Evolutionary conservation across 371 early-diverging fungal species (phyloP).

Genomic region (Umbelopsis sp.): DNA sequence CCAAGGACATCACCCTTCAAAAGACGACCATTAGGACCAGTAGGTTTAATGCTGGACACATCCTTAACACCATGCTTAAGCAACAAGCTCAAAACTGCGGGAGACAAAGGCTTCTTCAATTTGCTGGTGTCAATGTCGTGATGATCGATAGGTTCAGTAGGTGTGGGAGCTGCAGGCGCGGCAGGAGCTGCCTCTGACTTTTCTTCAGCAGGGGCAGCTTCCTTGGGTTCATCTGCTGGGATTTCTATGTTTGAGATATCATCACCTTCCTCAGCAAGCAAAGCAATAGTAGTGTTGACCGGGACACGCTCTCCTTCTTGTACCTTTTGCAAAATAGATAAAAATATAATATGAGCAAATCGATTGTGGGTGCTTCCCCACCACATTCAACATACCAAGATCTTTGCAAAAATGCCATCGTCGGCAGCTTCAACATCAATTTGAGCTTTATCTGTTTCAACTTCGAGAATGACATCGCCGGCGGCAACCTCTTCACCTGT

Average conservation of each 20-base stretch:
- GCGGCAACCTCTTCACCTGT: conserved; percentile 82
- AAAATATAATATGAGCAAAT: not conserved
- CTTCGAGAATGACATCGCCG: conserved; percentile 90
- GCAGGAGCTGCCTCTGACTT: conserved; percentile 17
- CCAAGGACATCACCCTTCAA: conserved; percentile 89
- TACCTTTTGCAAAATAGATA: conserved; percentile 31
- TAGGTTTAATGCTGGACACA: conserved; percentile 61
- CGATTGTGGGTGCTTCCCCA: conserved; percentile 23
- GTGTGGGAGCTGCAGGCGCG: conserved; percentile 20
- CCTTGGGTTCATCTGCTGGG: conserved; percentile 49
- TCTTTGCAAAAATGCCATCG: conserved; percentile 93
- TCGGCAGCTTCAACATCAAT: conserved; percentile 97
- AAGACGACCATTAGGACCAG: conserved; percentile 91
- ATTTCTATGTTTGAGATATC: conserved; percentile 79
- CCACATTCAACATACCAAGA: conserved; percentile 59
- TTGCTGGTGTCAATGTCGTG: conserved; percentile 48
- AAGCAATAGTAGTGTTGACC: conserved; percentile 76
- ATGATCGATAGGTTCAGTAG: conserved; percentile 38
- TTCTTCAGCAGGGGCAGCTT: conserved; percentile 35
- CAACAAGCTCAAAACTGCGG: conserved; percentile 69
- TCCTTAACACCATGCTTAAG: conserved; percentile 64
- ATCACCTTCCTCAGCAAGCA: conserved; percentile 90
- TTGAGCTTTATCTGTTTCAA: conserved; percentile 97
- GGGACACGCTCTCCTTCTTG: conserved; percentile 64
- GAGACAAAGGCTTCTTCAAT: conserved; percentile 63